Conservation (phyloP, 768 basidiomycete genomes). For the Dentipellis fragilis region DNA sequence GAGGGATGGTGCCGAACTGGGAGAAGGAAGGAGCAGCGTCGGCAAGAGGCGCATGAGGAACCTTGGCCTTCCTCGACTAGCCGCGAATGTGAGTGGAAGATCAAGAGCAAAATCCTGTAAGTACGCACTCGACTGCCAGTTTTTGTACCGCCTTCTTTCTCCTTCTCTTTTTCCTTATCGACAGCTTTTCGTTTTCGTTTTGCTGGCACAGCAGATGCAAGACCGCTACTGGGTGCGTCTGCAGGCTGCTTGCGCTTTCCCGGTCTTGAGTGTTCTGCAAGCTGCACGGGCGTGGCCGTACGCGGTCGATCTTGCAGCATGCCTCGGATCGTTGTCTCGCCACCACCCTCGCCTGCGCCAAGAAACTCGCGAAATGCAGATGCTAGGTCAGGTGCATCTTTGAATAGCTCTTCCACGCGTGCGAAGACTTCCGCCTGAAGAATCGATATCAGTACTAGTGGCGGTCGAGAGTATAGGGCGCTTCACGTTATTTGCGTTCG, state of each 20-base stretch:
- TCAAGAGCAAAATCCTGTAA: conserved; percentile 1
- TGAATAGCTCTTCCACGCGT: conserved; percentile 61
- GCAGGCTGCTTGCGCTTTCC: conserved; percentile 23
- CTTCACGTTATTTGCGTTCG: conserved; percentile 37
- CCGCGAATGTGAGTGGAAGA: background rate
- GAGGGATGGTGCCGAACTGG: conserved; percentile 17
- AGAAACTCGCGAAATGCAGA: conserved; percentile 70
- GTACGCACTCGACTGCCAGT: conserved; percentile 10
- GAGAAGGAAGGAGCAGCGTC: conserved; percentile 18
- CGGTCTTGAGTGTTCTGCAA: conserved; percentile 30
- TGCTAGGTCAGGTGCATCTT: conserved; percentile 65
- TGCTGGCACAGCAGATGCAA: conserved; percentile 31
- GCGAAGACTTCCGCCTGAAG: conserved; percentile 55
- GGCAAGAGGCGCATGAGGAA: conserved; percentile 13
- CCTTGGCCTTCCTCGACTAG: conserved; percentile 17
- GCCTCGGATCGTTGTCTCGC: conserved; percentile 8
- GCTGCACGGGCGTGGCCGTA: conserved; percentile 7
- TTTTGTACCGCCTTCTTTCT: conserved; percentile 14
- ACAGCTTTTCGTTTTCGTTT: conserved; percentile 62
- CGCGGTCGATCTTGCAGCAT: conserved; percentile 14
- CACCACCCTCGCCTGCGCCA: conserved; percentile 19
- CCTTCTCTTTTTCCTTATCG: conserved; percentile 32
- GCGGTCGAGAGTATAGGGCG: conserved; percentile 9
- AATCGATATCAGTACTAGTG: conserved; percentile 9
- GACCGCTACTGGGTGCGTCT: background rate